Evolutionary conservation across 768 basidiomycete genomes (phyloP).

Genomic region (Cyclocybe aegerita): DNA sequence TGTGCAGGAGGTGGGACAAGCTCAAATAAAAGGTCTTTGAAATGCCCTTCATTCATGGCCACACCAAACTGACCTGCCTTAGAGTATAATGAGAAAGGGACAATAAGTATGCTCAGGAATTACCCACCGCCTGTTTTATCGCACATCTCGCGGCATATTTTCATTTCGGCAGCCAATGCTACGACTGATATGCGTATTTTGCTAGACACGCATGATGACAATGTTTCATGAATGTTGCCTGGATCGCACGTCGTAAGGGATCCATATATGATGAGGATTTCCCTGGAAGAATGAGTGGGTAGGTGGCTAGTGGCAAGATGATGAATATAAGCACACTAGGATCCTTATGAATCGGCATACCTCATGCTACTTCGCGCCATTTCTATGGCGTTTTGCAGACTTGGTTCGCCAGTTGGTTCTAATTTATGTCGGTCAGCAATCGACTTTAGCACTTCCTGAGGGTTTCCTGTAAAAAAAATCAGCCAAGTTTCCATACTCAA

Average conservation of each 20-base stretch:
- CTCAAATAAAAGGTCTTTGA: slow-evolving; percentile 94
- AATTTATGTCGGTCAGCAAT: slow-evolving; percentile 86
- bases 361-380: slow-evolving; percentile 95
- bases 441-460: slow-evolving; percentile 89
- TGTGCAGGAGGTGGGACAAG: slow-evolving; percentile 93
- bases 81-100: slow-evolving; percentile 5
- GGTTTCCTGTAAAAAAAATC: slow-evolving; percentile 64
- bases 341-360: slow-evolving; percentile 37
- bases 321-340: slow-evolving; percentile 3
- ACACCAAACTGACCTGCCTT: slow-evolving; percentile 83
- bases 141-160: slow-evolving; percentile 90
- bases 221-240: slow-evolving; percentile 91
- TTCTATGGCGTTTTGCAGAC: slow-evolving; percentile 95
- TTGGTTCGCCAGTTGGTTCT: slow-evolving; percentile 90
- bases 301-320: slow-evolving; percentile 64
- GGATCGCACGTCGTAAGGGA: slow-evolving; percentile 97
- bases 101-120: neutral
- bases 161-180: slow-evolving; percentile 96
- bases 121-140: slow-evolving; percentile 87
- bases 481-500: neutral
- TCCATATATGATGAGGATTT: slow-evolving; percentile 92
- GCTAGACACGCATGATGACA: slow-evolving; percentile 80
- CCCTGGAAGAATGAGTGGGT: slow-evolving; percentile 95
- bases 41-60: slow-evolving; percentile 97
- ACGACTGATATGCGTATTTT: slow-evolving; percentile 92